A percentile compares a stretch with the other conserved stretches of the same genome.
phyloP scores from a whole-genome alignment of 345 rosid species.

The Sonneratia alba region DNA sequence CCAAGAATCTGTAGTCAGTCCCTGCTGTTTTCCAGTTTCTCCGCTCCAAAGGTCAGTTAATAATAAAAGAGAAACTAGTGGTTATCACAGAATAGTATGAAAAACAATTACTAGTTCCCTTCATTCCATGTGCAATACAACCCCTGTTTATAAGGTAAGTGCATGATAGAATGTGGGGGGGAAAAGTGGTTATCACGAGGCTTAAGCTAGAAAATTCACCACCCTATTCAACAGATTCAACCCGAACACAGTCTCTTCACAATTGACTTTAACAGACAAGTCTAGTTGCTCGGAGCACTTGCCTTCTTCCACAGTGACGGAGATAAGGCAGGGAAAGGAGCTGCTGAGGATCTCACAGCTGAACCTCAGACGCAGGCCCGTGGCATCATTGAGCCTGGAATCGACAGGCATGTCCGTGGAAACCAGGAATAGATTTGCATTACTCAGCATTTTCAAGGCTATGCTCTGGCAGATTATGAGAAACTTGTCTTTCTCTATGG shows the following conservation, averaged over 20 bases:
- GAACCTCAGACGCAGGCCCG: constrained; percentile 68
- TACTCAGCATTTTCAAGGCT: constrained; percentile 65
- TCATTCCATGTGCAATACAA: neutral
- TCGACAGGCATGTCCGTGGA: constrained; percentile 73
- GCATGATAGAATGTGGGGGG: neutral
- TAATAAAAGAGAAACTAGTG: no score
- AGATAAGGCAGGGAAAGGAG: constrained; percentile 65
- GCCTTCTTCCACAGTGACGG: constrained; percentile 78
- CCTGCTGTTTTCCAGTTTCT: neutral
- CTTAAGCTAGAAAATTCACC: constrained; percentile 54
- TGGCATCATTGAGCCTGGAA: constrained; percentile 66
- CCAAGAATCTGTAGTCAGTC: neutral
- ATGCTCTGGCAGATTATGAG: constrained; percentile 64
- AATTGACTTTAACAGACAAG: constrained; percentile 58
- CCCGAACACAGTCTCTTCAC: constrained; percentile 92
- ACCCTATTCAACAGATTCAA: constrained; percentile 72
- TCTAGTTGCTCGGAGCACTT: constrained; percentile 65
- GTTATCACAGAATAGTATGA: neutral
- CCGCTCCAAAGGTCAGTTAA: neutral
- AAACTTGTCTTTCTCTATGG: constrained; percentile 45
- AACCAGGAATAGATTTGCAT: constrained; percentile 66
- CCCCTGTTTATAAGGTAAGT: neutral
- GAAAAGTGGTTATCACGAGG: constrained; percentile 8
- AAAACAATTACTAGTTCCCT: neutral
- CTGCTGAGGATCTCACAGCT: constrained; percentile 79